These are phyloP conservation scores for Cubamyces sp. DNA, from an alignment of 768 basidiomycete species.

Conservation along the genomic window DNA sequence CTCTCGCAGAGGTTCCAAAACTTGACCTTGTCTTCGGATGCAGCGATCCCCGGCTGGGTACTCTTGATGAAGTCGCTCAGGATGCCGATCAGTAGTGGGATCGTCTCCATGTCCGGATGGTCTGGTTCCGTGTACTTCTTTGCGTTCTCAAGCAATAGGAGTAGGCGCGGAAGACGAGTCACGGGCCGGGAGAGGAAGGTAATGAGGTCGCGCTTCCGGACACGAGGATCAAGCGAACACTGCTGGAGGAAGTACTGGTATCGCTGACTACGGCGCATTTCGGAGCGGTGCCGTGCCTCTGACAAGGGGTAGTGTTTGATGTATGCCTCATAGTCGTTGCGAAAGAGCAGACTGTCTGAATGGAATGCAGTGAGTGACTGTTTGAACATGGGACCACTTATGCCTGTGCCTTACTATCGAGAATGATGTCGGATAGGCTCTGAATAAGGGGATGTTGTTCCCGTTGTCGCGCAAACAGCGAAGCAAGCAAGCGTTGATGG, in stretches of 20 bases:
- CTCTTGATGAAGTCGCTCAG: conserved; percentile 77
- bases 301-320: conserved; percentile 90
- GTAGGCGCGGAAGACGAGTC: conserved; percentile 83
- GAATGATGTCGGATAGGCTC: conserved; percentile 83
- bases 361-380: background rate
- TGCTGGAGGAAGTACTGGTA: conserved; percentile 72
- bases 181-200: conserved; percentile 87
- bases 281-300: conserved; percentile 78
- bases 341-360: conserved; percentile 13
- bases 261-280: conserved; percentile 65
- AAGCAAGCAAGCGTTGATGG: conserved; percentile 69
- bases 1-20: conserved; percentile 82
- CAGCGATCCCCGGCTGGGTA: conserved; percentile 88
- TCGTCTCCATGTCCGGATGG: conserved; percentile 79
- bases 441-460: conserved; percentile 86
- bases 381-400: background rate
- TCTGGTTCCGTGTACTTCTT: conserved; percentile 65
- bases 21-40: conserved; percentile 90
- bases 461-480: conserved; percentile 78
- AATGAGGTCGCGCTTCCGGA: conserved; percentile 75
- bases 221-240: conserved; percentile 63
- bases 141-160: conserved; percentile 72
- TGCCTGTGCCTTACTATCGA: conserved; percentile 60
- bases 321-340: conserved; percentile 68
- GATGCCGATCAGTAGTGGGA: conserved; percentile 73